Evolutionary conservation across 2,329 filamentous ascomycete species (phyloP).

Genomic region (Ceratocystis albifundus): DNA sequence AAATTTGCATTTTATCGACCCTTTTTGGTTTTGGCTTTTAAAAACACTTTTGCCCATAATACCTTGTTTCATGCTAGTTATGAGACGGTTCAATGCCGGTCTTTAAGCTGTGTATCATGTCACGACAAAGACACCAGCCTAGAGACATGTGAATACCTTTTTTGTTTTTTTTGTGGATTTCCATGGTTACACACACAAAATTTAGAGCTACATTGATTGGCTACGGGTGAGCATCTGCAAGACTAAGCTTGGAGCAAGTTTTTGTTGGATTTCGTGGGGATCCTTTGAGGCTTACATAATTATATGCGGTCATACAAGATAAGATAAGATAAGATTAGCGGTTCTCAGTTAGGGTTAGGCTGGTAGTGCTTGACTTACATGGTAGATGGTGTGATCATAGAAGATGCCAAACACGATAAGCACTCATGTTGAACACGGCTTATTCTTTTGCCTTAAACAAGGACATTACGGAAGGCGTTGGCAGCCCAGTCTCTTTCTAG

Average conservation of each 20-base stretch:
- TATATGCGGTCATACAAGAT: background rate
- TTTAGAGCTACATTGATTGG: background rate
- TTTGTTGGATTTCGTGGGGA: background rate
- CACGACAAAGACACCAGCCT: background rate
- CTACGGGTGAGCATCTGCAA: constrained; percentile 2
- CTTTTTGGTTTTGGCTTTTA: constrained; percentile 18
- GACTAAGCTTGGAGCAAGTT: background rate
- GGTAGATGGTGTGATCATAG: background rate
- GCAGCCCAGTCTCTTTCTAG: background rate
- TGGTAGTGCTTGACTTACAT: background rate
- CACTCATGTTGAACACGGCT: background rate
- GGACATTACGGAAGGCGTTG: background rate
- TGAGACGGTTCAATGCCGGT: background rate
- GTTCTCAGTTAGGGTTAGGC: background rate
- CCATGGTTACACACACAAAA: constrained; percentile 11
- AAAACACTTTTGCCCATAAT: too few relatives aligned
- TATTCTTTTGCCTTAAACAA: background rate
- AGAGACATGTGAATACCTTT: background rate
- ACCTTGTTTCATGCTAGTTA: too few relatives aligned
- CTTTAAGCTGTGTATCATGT: constrained; percentile 7
- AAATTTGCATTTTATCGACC: constrained; percentile 22
- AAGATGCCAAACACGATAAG: background rate
- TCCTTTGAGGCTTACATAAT: background rate
- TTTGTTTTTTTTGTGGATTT: constrained; percentile 11
- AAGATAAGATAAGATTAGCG: background rate